These are phyloP conservation scores for Rhinocladiella mackenziei DNA, from an alignment of 2,329 filamentous ascomycete species.

Conservation along the genomic window DNA sequence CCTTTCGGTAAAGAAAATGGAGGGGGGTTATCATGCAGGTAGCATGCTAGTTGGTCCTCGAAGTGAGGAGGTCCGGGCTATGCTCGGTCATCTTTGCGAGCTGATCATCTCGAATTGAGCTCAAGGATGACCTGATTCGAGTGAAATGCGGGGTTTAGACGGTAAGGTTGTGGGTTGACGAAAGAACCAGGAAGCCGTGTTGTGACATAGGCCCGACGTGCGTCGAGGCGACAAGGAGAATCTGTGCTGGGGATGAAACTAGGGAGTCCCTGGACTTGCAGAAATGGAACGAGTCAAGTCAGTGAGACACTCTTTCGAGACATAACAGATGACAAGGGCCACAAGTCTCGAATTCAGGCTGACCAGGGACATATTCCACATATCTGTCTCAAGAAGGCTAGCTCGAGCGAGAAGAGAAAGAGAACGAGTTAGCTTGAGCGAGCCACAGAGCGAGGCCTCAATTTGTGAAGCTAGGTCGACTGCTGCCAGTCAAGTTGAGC, in stretches of 20 bases:
- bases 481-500: no score
- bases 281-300: neutral
- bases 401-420: conserved; percentile 20
- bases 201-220: conserved; percentile 12
- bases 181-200: conserved; percentile 1
- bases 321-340: conserved; percentile 2
- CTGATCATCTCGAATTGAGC: conserved; percentile 13
- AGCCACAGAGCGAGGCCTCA: no score
- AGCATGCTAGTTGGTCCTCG: conserved; percentile 2
- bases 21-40: conserved; percentile 20
- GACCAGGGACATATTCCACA: conserved; percentile 7
- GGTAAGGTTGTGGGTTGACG: conserved; percentile 2
- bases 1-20: conserved; percentile 21
- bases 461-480: no score
- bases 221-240: conserved; percentile 14
- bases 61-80: conserved; percentile 12
- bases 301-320: conserved; percentile 4
- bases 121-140: conserved; percentile 5
- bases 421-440: conserved; percentile 12
- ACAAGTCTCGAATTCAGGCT: conserved; percentile 2
- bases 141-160: conserved; percentile 21
- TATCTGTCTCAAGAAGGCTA: conserved; percentile 13
- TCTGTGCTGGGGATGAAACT: conserved; percentile 1
- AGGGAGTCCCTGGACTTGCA: neutral
- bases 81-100: conserved; percentile 12